Evolutionary conservation across 768 basidiomycete species (phyloP).

Genomic region (Pseudohyphozyma bogoriensis): DNA sequence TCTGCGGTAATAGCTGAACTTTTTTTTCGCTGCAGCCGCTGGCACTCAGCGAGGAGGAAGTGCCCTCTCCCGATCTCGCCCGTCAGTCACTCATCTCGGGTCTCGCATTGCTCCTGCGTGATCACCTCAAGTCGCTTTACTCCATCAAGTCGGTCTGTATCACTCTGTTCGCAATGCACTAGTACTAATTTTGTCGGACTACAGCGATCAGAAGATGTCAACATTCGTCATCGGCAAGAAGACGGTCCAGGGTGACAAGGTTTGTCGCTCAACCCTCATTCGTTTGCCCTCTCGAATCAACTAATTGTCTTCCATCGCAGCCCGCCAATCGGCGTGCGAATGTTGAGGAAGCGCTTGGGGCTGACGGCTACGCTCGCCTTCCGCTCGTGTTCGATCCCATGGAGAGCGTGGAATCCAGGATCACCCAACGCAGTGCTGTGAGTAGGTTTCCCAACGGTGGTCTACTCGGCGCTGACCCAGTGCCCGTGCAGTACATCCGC

Average conservation of each 20-base stretch:
- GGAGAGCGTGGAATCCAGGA: slow-evolving; percentile 53
- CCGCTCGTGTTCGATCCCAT: slow-evolving; percentile 57
- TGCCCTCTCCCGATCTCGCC: slow-evolving; percentile 22
- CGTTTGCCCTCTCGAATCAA: background rate
- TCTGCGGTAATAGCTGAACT: too few species aligned
- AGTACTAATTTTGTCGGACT: background rate
- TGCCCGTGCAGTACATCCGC: slow-evolving; percentile 39
- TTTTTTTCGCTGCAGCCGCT: background rate
- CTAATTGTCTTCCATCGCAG: slow-evolving; percentile 36
- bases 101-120: slow-evolving; percentile 79
- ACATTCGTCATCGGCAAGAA: slow-evolving; percentile 86
- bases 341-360: slow-evolving; percentile 11
- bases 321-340: slow-evolving; percentile 41
- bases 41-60: background rate
- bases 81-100: slow-evolving; percentile 58
- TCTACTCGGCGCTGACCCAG: background rate
- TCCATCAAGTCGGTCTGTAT: slow-evolving; percentile 51
- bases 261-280: background rate
- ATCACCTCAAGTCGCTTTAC: slow-evolving; percentile 72
- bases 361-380: slow-evolving; percentile 55
- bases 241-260: slow-evolving; percentile 73
- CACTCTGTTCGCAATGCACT: background rate
- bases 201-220: slow-evolving; percentile 65
- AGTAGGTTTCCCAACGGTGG: slow-evolving; percentile 27
- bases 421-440: slow-evolving; percentile 56